Evolutionary conservation across 2,329 filamentous ascomycete species (phyloP), one percentile per base, ranked within the genome.

Genomic region (Colletotrichum chrysophilum): DNA sequence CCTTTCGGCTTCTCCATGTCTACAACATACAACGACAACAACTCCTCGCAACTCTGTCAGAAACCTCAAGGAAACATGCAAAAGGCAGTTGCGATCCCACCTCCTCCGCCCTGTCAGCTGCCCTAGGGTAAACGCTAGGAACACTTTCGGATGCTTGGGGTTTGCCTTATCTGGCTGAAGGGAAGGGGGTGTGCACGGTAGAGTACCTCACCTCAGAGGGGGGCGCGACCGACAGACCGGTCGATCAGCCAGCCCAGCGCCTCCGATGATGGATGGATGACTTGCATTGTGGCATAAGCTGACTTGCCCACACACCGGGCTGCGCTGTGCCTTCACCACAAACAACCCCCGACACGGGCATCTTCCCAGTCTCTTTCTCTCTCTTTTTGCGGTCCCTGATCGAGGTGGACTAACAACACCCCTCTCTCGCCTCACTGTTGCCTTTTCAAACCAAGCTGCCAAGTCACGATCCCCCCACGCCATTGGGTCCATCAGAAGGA

Each of bases 241-340:
- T 69, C 66, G 58, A 58, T 74, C 56, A 48, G 48, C 38, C 16
- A 43, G 55, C n/a, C 66, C 26, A 62, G 34, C 12, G 34, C 55
- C 43, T 43, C 34, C 52, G 60, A 18, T 28, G 30, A 56, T 55
- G 52, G 65, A 30, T 64, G 64, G 65, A 76, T 76, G 74, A 74
- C 70, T 76, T 74, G 70, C 70, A 74, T 76, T 61, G 43, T 61
- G 24, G 61, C 72, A 75, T 75, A 67, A 72, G 72, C 72, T 67
- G 72, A 72, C 72, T 75, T 71, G 67, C 43, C 28, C 66, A 24
- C 58, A 30, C 16, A 48, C 26, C n/a, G 16, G 60, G 18, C n/a
- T 62, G 30, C 14, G 28, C 7, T 36, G 34, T 36, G 34, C 58
- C 6, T 16, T 62, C 58, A 32, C 58, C 26, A 62, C 60, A 36